A percentile compares a stretch with the other conserved stretches of the same genome.
Conservation (phyloP, 2,329 filamentous ascomycete species). For the Trichoderma brevicompactum region DNA sequence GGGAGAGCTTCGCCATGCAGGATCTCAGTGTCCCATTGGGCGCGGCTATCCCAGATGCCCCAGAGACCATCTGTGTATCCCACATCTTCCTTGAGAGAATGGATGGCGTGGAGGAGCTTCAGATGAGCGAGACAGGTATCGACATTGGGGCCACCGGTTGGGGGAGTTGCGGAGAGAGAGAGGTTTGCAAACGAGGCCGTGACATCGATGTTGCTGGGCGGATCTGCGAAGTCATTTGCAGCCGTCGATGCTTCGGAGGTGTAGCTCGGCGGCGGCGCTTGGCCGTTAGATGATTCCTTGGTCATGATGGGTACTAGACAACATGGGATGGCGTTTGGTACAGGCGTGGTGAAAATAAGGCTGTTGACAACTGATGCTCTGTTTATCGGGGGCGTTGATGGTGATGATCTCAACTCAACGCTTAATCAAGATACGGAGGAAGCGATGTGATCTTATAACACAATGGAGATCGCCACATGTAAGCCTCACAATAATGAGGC, state of each 20-base stretch:
- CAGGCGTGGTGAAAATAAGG: neutral
- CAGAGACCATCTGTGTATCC: conserved; percentile 70
- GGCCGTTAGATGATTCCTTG: neutral
- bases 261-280: conserved; percentile 17
- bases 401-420: too few species aligned
- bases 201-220: conserved; percentile 12
- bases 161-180: conserved; percentile 6
- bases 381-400: too few species aligned
- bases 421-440: too few species aligned
- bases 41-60: conserved; percentile 58
- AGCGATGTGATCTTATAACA: too few species aligned
- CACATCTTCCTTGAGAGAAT: conserved; percentile 69
- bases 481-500: too few species aligned
- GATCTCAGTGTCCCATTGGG: conserved; percentile 33
- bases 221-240: neutral
- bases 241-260: neutral
- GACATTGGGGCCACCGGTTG: neutral
- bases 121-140: conserved; percentile 73
- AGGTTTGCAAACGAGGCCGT: conserved; percentile 19
- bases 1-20: conserved; percentile 25
- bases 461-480: too few species aligned
- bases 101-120: conserved; percentile 71
- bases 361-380: neutral
- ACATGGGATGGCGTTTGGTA: neutral
- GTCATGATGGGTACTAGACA: neutral